Evolutionary conservation across 495 filamentous ascomycete species (phyloP).

Genomic region (Xylaria cubensis): DNA sequence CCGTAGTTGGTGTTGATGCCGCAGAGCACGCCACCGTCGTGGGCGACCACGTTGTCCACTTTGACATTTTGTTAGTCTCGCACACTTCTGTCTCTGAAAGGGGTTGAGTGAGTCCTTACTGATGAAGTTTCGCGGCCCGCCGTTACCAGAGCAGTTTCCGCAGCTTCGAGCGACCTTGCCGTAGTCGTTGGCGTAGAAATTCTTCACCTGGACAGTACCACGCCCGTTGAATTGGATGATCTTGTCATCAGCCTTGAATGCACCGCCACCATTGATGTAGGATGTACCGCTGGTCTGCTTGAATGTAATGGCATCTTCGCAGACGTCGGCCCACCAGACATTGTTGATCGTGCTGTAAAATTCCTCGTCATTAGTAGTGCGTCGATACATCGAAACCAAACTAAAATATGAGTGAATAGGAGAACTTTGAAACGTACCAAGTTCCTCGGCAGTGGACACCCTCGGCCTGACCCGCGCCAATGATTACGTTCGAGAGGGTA

Average conservation of each 20-base stretch:
- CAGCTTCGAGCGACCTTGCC: conserved; percentile 65
- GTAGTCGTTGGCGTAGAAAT: conserved; percentile 57
- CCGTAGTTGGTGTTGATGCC: conserved; percentile 62
- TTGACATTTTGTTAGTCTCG: conserved; percentile 35
- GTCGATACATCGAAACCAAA: not conserved
- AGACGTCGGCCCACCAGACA: conserved; percentile 61
- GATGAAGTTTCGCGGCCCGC: conserved; percentile 39
- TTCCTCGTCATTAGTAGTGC: not conserved
- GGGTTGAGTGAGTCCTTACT: conserved; percentile 33
- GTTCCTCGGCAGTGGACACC: conserved; percentile 58
- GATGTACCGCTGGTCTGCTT: conserved; percentile 32
- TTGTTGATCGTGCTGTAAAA: conserved; percentile 53
- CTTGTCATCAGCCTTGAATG: conserved; percentile 64
- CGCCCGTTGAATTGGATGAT: conserved; percentile 69
- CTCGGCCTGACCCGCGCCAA: conserved; percentile 60
- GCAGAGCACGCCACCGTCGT: conserved; percentile 33
- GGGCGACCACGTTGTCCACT: conserved; percentile 45
- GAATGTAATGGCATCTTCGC: conserved; percentile 59
- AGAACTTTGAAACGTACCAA: conserved; percentile 42
- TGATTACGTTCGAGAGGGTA: conserved; percentile 60
- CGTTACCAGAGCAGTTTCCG: conserved; percentile 59
- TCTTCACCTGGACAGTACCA: conserved; percentile 63
- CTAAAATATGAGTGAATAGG: conserved; percentile 37
- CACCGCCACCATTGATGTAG: conserved; percentile 64
- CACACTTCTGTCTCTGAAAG: not conserved